Base-by-base conservation (phyloP, 2,329 filamentous ascomycete species). In the Dryadomyces quercivorus region DNA sequence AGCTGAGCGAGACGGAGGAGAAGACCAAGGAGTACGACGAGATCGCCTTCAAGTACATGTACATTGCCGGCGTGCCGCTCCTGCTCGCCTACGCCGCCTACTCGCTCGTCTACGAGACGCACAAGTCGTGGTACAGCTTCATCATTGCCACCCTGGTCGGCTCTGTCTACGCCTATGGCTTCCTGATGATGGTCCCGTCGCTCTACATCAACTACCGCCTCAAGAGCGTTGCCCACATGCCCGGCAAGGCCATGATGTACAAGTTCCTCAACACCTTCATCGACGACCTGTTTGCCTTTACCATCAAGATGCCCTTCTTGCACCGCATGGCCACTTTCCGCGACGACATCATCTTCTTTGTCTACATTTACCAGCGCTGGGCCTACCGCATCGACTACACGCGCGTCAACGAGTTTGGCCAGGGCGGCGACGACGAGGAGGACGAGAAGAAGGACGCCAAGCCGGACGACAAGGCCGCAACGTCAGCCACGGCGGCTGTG, bases 251-350 rank as follows among this genome's bases (percentile, higher is more conserved):
- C 50, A 93, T 98, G 89, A 92, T 85, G 68, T 96, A 96, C 80
- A 96, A 97, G 73, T 95, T 95, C 72, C 75, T 97, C 60, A 96
- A 97, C 74, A 97, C 93, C 5, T 98, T 98, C 69, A 97, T 98
- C 67, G 93, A 98, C 70, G 93, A 98, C 66, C 76, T 98, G 36
- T 98, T 98, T 66, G 93, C 93, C 2, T 98, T 97, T 65, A 98
- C 93, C 43, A 96, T 98, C 75, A 97, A 97, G 74, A 98, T 98
- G 93, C 93, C 93, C 0, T 82, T 91, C 59, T 76, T 98, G 52
- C 93, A 98, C 70, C 82, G 93, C 16, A 75, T 98, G 51, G 90
- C 93, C 0, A 97, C 93, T 0, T 78, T 98, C 59, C 80, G 93
- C 57, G 93, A 98, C 67, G 93, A 98, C 65, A 77, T 98, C 60